Evolutionary conservation across 2,329 filamentous ascomycete genomes (phyloP).

Genomic region (Neocatenulostroma microsporum): DNA sequence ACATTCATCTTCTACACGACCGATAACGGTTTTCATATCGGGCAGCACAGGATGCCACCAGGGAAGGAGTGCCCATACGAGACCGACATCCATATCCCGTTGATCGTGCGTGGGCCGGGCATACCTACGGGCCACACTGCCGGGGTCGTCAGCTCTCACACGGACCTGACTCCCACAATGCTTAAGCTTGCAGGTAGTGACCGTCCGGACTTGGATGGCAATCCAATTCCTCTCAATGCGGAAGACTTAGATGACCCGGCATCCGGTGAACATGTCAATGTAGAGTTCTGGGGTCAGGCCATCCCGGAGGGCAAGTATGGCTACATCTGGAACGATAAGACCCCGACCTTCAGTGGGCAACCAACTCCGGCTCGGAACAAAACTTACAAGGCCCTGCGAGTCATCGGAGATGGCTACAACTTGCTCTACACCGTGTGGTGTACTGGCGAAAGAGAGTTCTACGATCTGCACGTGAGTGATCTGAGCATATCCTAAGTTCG

Average conservation of each 20-base stretch:
- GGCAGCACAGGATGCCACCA: constrained; percentile 33
- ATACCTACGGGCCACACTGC: constrained; percentile 23
- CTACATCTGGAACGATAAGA: constrained; percentile 2
- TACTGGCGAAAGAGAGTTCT: constrained; percentile 58
- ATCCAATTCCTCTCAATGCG: constrained; percentile 27
- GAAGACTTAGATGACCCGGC: constrained; percentile 6
- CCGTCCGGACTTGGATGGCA: constrained; percentile 32
- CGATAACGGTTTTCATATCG: constrained; percentile 33
- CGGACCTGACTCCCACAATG: constrained; percentile 34
- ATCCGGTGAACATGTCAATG: constrained; percentile 30
- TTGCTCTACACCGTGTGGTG: constrained; percentile 64
- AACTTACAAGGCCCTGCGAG: constrained; percentile 26
- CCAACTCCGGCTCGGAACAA: constrained; percentile 15
- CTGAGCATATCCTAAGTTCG: background rate
- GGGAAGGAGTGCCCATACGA: constrained; percentile 35
- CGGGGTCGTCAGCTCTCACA: constrained; percentile 32
- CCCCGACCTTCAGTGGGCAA: background rate
- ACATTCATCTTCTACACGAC: constrained; percentile 37
- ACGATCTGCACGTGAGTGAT: constrained; percentile 36
- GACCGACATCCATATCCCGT: constrained; percentile 35
- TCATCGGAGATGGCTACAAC: constrained; percentile 40
- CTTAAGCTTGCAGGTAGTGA: constrained; percentile 27
- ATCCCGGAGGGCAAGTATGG: constrained; percentile 27
- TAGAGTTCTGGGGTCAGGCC: constrained; percentile 36
- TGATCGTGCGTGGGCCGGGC: constrained; percentile 33